Evolutionary conservation across 2,329 filamentous ascomycete species (phyloP), one percentile per base, ranked within the genome.

Genomic region (Lithohypha guttulata): DNA sequence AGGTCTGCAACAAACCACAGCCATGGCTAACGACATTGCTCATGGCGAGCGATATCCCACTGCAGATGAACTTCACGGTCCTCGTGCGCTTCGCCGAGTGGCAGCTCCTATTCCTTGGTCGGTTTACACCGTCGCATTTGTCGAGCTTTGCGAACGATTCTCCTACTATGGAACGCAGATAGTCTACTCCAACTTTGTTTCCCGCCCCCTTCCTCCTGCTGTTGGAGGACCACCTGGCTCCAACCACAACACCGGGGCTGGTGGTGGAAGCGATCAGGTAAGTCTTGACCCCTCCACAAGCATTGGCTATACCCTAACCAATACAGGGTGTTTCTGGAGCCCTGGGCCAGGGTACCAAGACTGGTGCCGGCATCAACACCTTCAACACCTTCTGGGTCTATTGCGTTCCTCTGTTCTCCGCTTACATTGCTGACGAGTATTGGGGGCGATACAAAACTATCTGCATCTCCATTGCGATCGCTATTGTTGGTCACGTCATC

Each of bases 91-190:
- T 14, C 59, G 59, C 18, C 55, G 60, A 27, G 53, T 63, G 15
- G 73, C 77, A 10, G 77, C 75, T 48, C 69, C 67, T 53, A 73
- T 85, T 45, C 75, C 77, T 34, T 77, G 71, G 69, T 62, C 69
- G 41, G 72, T 79, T 43, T 85, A 77, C 61, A 77, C 75, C 20
- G 73, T 86, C 43, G 79, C 78, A 34, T 76, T 84, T 45, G 74
- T 82, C 42, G 81, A 86, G 60, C 63, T 84, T 41, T 82, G 77
- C 62, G 81, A 86, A 63, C 77, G 26, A 28, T 28, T 28, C 15
- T 28, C 26, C 4, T 28, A 28, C 26, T 28, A 28, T 84, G 3
- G 26, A 11, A 28, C 26, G n/a, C 26, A 28, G 9, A 14, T 28
- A 6, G 9, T 28, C 4, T 28, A 37, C 18, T 39, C 35, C 53